A percentile compares a stretch with the other conserved stretches of the same genome.
phyloP scores from a whole-genome alignment of 1,284 basidiomycete genomes.

The Vanrija pseudolonga region DNA sequence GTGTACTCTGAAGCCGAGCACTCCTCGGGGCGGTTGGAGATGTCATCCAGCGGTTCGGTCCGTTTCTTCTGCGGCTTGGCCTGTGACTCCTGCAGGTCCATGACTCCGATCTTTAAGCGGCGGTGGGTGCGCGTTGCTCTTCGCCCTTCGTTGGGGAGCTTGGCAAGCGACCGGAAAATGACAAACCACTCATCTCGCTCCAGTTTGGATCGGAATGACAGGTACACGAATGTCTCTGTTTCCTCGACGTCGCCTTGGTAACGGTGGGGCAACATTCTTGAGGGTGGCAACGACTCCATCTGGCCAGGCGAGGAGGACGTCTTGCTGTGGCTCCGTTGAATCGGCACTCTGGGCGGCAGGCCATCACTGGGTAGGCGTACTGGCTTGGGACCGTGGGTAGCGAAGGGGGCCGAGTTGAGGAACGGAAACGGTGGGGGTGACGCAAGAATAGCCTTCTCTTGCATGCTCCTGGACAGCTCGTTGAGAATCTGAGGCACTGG shows the following conservation, averaged over 20 bases:
- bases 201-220: constrained; percentile 6
- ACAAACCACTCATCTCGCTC: constrained; percentile 19
- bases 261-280: too few species aligned
- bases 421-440: background rate
- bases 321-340: background rate
- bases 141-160: background rate
- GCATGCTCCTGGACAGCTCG: background rate
- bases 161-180: constrained; percentile 13
- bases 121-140: constrained; percentile 11
- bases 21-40: background rate
- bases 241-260: background rate
- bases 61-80: background rate
- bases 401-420: background rate
- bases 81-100: constrained; percentile 24
- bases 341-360: background rate
- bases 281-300: background rate
- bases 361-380: background rate
- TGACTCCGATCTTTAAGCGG: constrained; percentile 20
- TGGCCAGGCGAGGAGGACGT: too few species aligned
- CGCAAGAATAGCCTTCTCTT: background rate
- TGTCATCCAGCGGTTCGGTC: constrained; percentile 4
- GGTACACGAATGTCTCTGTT: constrained; percentile 4
- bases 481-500: background rate
- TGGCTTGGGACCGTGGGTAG: background rate
- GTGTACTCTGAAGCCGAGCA: too few species aligned